Evolutionary conservation across 768 basidiomycete genomes (phyloP), one percentile per base, ranked within the genome.

Genomic region (Lactarius pseudohatsudake): DNA sequence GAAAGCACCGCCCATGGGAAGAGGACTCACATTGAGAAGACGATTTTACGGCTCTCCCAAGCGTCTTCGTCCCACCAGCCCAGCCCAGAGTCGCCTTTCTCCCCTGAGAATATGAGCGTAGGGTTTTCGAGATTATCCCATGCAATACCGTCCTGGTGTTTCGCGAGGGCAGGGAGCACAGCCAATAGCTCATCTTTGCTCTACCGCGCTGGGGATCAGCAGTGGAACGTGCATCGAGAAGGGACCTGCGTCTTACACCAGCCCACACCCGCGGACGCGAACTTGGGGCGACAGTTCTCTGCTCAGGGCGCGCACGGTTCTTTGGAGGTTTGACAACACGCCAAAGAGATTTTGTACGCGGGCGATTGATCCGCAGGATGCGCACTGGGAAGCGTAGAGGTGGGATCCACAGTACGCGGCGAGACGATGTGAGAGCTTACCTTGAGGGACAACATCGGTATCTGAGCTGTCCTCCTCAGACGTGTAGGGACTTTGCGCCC

Each of bases 1-100:
- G 56, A 22, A 13, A 13, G 50, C n/a, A 41, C 43, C 41, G 16
- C n/a, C n/a, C 15, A 22, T 20, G 7, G 28, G 9, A 11, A 38
- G 28, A 57, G n/a, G 10, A 54, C 62, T 28, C 30, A 69, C 69
- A 69, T 68, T 2, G 69, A 69, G 43, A 69, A 69, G 8, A 15
- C 32, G 2, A 68, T 53, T n/a, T 4, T 61, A 10, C 69, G 62
- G 16, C 56, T 59, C 3, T 68, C 67, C 69, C 69, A 69, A 57
- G 57, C 30, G 28, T 69, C 66, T n/a, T 60, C 40, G 20, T 36
- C 40, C 62, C 66, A 69, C 60, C 61, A 60, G 18, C 69, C 69
- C 5, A 69, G 66, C n/a, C 59, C 56, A 11, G 22, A 2, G 2
- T 59, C 66, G 18, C 43, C 13, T 11, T 16, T 56, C 34, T 30